These are phyloP conservation scores for Casuarina cunninghamiana DNA, from an alignment of 306 rosid species.

Conservation along the genomic window DNA sequence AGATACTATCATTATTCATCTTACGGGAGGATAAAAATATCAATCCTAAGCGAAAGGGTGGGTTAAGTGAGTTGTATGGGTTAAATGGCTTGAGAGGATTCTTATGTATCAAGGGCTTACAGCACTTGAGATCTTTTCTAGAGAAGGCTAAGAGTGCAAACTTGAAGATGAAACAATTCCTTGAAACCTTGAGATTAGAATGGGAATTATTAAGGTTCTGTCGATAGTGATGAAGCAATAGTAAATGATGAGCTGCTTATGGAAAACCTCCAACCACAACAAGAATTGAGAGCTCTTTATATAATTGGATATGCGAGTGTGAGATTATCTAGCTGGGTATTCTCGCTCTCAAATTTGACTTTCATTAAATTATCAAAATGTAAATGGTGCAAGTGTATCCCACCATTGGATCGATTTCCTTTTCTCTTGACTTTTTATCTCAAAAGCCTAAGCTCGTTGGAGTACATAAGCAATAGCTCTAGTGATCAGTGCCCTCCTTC, in stretches of 20 bases:
- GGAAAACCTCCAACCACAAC: constrained; percentile 1
- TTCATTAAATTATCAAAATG: neutral
- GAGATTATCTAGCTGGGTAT: constrained; percentile 14
- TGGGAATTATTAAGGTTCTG: neutral
- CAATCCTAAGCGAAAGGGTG: too few species aligned
- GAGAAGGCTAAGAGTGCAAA: too few species aligned
- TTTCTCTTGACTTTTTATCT: neutral
- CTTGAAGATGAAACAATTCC: constrained; percentile 7
- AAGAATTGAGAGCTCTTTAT: neutral
- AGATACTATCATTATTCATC: too few species aligned
- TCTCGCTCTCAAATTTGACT: neutral
- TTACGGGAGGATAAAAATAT: too few species aligned
- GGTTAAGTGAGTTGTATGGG: too few species aligned
- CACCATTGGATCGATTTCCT: constrained; percentile 23
- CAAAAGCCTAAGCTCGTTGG: rapidly evolving
- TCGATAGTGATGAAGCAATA: too few species aligned
- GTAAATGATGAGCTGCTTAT: too few species aligned
- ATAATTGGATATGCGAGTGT: neutral
- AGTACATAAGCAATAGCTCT: constrained; percentile 2
- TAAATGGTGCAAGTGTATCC: neutral
- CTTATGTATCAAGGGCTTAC: too few species aligned
- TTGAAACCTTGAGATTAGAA: neutral
- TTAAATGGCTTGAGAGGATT: too few species aligned
- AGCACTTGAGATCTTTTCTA: too few species aligned
- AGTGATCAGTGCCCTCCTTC: constrained; percentile 19